Conservation (phyloP, 306 rosid species). For the Ammopiptanthus mongolicus region DNA sequence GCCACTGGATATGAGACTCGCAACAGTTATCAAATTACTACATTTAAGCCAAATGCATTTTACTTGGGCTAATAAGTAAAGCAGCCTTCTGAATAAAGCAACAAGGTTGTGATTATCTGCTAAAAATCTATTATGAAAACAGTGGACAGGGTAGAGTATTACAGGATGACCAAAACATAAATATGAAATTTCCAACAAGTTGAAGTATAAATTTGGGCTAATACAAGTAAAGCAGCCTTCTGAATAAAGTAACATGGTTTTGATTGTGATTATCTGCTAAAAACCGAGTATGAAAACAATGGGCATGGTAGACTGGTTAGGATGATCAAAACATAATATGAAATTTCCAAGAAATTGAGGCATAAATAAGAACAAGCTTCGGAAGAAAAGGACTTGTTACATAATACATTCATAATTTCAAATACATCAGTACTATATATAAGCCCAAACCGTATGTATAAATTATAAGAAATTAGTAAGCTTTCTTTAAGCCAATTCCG, state of each 20-base stretch:
- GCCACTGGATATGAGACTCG: too few species aligned
- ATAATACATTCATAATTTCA: not conserved
- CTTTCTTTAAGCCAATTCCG: not conserved
- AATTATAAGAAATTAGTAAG: not conserved
- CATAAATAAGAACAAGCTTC: not conserved
- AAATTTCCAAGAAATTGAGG: not conserved
- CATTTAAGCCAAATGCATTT: too few species aligned
- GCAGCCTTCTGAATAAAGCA: too few species aligned
- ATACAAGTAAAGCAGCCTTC: not conserved
- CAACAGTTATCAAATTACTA: too few species aligned
- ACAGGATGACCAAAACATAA: too few species aligned
- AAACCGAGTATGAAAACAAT: not conserved
- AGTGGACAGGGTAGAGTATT: too few species aligned
- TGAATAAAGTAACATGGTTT: not conserved
- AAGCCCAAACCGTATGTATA: not conserved
- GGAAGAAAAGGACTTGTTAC: not conserved
- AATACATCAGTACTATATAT: not conserved
- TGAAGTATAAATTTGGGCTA: too few species aligned
- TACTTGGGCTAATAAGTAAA: too few species aligned
- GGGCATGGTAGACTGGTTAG: not conserved
- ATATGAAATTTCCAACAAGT: too few species aligned
- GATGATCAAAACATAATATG: not conserved
- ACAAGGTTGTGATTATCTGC: too few species aligned
- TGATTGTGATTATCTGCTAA: not conserved
- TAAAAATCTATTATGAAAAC: too few species aligned